Conservation (phyloP, 345 rosid species). For the Eucalyptus curtisii region DNA sequence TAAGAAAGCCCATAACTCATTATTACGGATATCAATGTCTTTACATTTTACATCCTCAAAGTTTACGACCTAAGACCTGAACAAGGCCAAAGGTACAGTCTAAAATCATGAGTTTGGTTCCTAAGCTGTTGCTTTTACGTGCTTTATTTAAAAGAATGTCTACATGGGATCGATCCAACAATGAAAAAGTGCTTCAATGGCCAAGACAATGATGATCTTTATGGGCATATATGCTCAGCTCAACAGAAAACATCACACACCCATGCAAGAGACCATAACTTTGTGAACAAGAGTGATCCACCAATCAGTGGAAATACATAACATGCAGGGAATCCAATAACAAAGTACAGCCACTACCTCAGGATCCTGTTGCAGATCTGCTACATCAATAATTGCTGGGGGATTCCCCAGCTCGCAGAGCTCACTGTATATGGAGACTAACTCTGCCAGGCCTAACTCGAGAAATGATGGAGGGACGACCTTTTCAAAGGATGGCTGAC, state of each 20-base stretch:
- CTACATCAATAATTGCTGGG: conserved; percentile 61
- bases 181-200: not conserved
- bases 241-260: not conserved
- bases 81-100: not conserved
- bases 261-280: not conserved
- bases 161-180: not conserved
- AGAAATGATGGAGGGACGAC: conserved; percentile 56
- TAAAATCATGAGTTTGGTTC: not conserved
- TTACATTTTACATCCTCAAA: not conserved
- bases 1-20: not conserved
- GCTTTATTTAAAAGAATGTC: not conserved
- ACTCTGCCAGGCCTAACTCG: conserved; percentile 65
- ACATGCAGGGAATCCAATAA: not conserved
- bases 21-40: not conserved
- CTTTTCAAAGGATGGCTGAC: conserved; percentile 68
- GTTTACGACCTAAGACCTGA: not conserved
- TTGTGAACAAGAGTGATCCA: not conserved
- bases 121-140: not conserved
- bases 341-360: conserved; percentile 32
- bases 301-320: not conserved
- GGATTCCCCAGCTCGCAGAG: conserved; percentile 58
- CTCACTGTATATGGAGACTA: conserved; percentile 57
- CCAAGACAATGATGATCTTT: not conserved
- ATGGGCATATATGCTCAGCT: not conserved
- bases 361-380: conserved; percentile 66